These are phyloP conservation scores for Pelagophyceae sp. DNA, from an alignment of 352 stramenopile species.

Conservation along the genomic window DNA sequence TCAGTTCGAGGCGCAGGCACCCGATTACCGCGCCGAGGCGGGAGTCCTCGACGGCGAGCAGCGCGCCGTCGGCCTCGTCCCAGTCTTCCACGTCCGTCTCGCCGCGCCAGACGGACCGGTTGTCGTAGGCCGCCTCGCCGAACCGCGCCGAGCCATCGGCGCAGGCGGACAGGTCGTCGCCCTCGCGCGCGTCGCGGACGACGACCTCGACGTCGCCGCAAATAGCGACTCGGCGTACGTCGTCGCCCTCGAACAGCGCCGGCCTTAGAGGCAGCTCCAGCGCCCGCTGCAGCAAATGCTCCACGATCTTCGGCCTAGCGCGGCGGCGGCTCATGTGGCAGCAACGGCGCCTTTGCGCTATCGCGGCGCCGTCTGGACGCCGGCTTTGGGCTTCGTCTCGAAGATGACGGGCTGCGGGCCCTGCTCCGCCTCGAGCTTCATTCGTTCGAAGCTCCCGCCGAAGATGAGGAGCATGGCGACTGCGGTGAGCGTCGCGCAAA, in stretches of 20 bases:
- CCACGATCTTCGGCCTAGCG: not conserved
- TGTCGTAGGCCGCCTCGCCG: not conserved
- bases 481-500: not conserved
- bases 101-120: not conserved
- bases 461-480: not conserved
- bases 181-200: not conserved
- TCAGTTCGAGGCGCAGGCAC: not conserved
- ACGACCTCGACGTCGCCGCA: not conserved
- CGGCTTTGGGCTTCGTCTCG: not conserved
- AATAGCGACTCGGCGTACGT: not conserved
- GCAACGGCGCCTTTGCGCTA: not conserved
- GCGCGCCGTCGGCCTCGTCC: not conserved
- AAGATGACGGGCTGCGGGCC: not conserved
- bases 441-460: not conserved
- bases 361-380: not conserved
- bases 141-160: not conserved
- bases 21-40: not conserved
- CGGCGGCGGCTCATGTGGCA: not conserved
- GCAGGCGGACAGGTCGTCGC: not conserved
- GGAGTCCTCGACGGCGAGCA: not conserved
- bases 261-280: not conserved
- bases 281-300: not conserved
- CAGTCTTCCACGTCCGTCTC: not conserved
- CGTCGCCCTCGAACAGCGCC: not conserved
- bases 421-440: not conserved